Evolutionary conservation across 208 protist species (phyloP), one percentile per base, ranked within the genome.

Genomic region (Herpetomonas samuelpessoai): DNA sequence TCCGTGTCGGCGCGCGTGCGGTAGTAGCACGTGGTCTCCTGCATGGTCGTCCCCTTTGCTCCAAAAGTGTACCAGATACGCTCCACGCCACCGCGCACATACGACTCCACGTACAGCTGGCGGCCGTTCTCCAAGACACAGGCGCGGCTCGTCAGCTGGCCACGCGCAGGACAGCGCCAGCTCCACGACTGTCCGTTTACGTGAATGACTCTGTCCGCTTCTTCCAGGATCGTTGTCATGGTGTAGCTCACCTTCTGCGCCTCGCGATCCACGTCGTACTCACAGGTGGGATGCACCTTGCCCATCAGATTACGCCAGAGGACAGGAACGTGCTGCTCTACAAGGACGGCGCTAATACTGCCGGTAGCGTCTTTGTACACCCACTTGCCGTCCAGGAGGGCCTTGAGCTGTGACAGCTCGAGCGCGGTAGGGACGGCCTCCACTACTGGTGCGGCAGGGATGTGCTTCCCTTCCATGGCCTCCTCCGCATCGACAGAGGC

Each of bases 401-500:
- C 71, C 56, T 82, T 74, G 1, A 85, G 70, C 56, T 81, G 71
- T 16, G 74, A 38, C 24, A 82, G n/a, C 41, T 80, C 82, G 12
- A 81, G 47, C 18, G 35, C 52, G 1, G 68, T 65, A 0, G 74
- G 48, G 27, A 65, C 53, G 27, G 57, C 47, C 48, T 45, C 22
- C 27, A 85, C 50, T 22, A 70, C 14, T 2, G 27, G 51, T 16
- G 26, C 57, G 18, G 69, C 39, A 10, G 77, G 74, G 10, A 70
- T 44, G 4, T 53, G 59, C 31, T 47, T 57, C 27, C 25, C 41
- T 1, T 31, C 48, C 47, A 59, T 45, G 29, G 45, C 62, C 3
- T 47, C 51, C 24, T 47, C 63, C 24, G 74, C 58, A 6, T 50
- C 41, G 16, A 49, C 52, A 7, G 56, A 30, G 45, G 49, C 65